Base-by-base conservation (phyloP, 73 alveolate species). In the Stentor roeselii region DNA sequence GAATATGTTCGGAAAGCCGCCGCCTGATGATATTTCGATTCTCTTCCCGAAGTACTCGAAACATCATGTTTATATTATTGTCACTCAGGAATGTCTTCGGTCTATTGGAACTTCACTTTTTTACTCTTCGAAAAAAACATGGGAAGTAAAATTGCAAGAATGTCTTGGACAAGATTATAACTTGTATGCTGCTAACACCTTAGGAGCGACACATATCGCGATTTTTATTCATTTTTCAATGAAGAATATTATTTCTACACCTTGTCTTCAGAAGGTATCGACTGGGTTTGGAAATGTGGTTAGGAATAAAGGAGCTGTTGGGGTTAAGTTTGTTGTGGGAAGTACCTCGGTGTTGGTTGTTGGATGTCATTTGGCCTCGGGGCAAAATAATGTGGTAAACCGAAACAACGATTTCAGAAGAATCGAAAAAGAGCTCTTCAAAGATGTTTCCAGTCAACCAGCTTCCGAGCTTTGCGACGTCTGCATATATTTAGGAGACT, bases 301-400 rank as follows among this genome's bases (percentile, higher is more conserved):
- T 35, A 96, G 95, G 3, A 95, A 93, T 83, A 95, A 95, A 90
- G 99, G 99, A 6, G 99, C 96, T 0, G 96, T 93, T 11, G 92
- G 96, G 11, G 88, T 93, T 32, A 75, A 95, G 59, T 89, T 95
- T 84, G 89, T 78, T 60, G 84, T 90, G 50, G 92, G 89, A 32
- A 83, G 80, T 58, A 89, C 94, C 39, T 76, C 90, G 67, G 50
- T 90, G 21, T 84, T 92, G 76, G 91, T 93, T 86, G 86, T 95
- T 40, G 78, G 89, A 36, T 92, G 98, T 77, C 99, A 95, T 85
- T 87, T 95, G 35, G 92, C 97, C 3, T 90, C 98, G 3, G 99
- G 99, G 11, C 88, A 93, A 11, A 90, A 90, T n/a, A 67, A 88
- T 3, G 59, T 76, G 84, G 87, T 84, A 60, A 40, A 87, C 40